Evolutionary conservation across 441 rosid genomes (phyloP).

Genomic region (Theobroma grandiflorum): DNA sequence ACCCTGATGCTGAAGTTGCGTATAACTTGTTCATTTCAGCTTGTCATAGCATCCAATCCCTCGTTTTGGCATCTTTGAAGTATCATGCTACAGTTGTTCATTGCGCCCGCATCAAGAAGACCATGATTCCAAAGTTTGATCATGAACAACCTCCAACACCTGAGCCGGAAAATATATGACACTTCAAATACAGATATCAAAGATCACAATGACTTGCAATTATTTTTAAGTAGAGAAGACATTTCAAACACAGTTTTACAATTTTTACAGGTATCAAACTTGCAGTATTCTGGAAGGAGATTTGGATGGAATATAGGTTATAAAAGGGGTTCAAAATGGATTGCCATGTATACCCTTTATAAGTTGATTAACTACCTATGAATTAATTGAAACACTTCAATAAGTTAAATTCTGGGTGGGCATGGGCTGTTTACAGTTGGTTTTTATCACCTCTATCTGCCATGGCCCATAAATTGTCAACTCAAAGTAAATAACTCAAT

Average conservation of each 20-base stretch:
- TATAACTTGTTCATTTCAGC: constrained; percentile 29
- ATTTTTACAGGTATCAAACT: background rate
- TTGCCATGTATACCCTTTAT: background rate
- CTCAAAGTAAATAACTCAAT: background rate
- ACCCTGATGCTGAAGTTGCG: background rate
- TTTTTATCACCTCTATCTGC: background rate
- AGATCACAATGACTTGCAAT: background rate
- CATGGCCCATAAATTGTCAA: background rate
- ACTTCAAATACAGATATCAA: background rate
- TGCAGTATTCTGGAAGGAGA: background rate
- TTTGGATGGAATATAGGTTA: background rate
- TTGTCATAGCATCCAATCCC: constrained; percentile 38
- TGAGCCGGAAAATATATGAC: constrained; percentile 28
- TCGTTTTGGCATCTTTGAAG: constrained; percentile 47
- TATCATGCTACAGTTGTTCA: constrained; percentile 67
- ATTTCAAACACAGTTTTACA: constrained; percentile 19
- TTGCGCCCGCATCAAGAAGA: constrained; percentile 62
- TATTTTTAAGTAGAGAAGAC: background rate
- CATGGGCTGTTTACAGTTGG: background rate
- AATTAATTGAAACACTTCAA: background rate
- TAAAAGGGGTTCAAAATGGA: background rate
- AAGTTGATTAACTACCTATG: background rate
- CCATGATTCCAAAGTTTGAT: constrained; percentile 83
- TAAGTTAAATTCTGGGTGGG: background rate
- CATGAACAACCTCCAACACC: constrained; percentile 84